Base-by-base conservation (phyloP, 495 filamentous ascomycete species). In the Podospora tetraspora region DNA sequence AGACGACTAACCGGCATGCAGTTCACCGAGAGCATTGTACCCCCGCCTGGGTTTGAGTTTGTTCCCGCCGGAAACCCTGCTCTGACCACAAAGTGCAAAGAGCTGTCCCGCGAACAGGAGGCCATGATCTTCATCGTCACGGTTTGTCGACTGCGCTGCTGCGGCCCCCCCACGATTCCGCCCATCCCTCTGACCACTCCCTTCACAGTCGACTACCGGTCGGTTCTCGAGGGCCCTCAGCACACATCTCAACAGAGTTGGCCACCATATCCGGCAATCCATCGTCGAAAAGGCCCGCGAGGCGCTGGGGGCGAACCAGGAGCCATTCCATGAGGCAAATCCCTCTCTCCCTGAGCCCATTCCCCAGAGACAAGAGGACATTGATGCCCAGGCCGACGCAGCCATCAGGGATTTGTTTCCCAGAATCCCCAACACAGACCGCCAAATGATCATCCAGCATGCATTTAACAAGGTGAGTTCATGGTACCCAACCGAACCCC, bases 401-500 rank as follows among this genome's bases (percentile, higher is more conserved):
- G 88, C 90, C 0, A 86, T 97, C 30, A 84, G 82, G 67, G 93
- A 97, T 72, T 80, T 96, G 11, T 97, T 96, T 74, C 93, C 93
- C 1, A 88, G 91, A 63, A 94, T 97, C 68, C 93, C 93, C 1
- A 81, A 90, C 58, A 84, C 85, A 37, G 92, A 96, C 77, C 79
- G 93, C n/a, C 82, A 88, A 64, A 80, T 87, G 71, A 92, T 97
- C 62, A 87, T 96, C 57, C 82, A 86, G 32, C 91, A 88, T 68
- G 87, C 94, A n/a, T 97, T 96, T 77, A 85, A 91, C 77, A 90
- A 92, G 85, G 92, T 94, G 69, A 52, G 81, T 74, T 3, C 25
- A 23, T 25, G 3, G 58, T 30, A 64, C 43, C 56, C 25, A 34
- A 19, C 19, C 21, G 23, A 67, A 9, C 62, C 57, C 12, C 11